These are phyloP conservation scores for Blastobotrys robertii DNA, from an alignment of 805 yeast species.

Conservation along the genomic window DNA sequence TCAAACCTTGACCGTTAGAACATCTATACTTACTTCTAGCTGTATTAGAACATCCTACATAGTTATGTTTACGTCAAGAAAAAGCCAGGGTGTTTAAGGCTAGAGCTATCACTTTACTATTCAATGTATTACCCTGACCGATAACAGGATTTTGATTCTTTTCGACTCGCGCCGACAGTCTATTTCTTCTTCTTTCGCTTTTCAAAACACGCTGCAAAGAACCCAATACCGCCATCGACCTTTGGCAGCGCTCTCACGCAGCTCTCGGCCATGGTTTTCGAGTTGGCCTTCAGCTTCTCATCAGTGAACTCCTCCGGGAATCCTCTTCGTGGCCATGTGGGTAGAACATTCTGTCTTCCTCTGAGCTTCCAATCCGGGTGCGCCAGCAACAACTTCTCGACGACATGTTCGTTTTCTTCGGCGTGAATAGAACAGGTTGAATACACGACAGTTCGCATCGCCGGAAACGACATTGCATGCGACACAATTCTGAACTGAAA, in stretches of 20 bases:
- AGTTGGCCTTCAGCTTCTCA: slow-evolving; percentile 15
- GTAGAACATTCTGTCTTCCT: slow-evolving; percentile 53
- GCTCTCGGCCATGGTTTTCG: slow-evolving; percentile 61
- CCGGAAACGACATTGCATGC: slow-evolving; percentile 78
- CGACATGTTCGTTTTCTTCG: slow-evolving; percentile 90
- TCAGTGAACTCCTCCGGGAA: slow-evolving; percentile 49
- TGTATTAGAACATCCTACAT: not conserved
- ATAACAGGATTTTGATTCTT: not conserved
- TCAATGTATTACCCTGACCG: too few species aligned
- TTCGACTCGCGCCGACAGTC: slow-evolving; percentile 2
- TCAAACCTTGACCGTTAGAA: too few species aligned
- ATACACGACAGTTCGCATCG: slow-evolving; percentile 69
- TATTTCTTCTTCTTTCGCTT: slow-evolving; percentile 23
- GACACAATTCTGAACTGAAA: slow-evolving; percentile 83
- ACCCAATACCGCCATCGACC: slow-evolving; percentile 97
- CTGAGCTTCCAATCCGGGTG: slow-evolving; percentile 67
- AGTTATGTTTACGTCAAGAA: too few species aligned
- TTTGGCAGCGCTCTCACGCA: slow-evolving; percentile 81
- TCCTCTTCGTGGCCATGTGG: slow-evolving; percentile 85
- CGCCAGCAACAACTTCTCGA: slow-evolving; percentile 60
- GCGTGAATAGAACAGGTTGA: slow-evolving; percentile 95
- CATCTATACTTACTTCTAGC: too few species aligned
- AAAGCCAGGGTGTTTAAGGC: too few species aligned
- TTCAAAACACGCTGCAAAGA: slow-evolving; percentile 89
- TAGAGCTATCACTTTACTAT: too few species aligned